These are phyloP conservation scores for Camptophora hylomeconis DNA, from an alignment of 2,329 filamentous ascomycete species.

Conservation along the genomic window DNA sequence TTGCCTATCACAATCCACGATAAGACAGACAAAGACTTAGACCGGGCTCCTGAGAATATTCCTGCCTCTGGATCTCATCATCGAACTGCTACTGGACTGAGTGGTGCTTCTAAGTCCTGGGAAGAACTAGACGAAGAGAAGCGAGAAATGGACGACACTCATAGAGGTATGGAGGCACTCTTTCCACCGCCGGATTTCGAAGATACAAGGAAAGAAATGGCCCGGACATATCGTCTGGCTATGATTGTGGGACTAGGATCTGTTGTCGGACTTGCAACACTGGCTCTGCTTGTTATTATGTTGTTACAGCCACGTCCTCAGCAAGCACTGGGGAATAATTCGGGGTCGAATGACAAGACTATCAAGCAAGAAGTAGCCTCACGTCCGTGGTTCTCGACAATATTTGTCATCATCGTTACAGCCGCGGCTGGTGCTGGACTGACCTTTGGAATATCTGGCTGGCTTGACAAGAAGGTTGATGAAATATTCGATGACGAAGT, in stretches of 20 bases:
- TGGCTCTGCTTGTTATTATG: constrained; percentile 5
- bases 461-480: constrained; percentile 48
- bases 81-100: constrained; percentile 32
- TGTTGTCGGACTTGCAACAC: constrained; percentile 14
- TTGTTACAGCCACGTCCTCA: too few relatives aligned
- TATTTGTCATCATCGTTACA: constrained; percentile 8
- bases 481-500: constrained; percentile 55
- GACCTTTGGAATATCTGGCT: constrained; percentile 38
- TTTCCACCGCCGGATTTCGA: constrained; percentile 43
- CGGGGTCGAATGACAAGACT: too few relatives aligned
- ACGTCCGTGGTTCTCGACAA: constrained; percentile 5
- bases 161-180: constrained; percentile 34
- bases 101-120: constrained; percentile 31
- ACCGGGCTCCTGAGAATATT: constrained; percentile 33
- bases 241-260: constrained; percentile 23
- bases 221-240: constrained; percentile 32
- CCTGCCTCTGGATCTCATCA: constrained; percentile 27
- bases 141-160: constrained; percentile 27
- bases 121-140: constrained; percentile 31
- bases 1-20: constrained; percentile 56
- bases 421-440: constrained; percentile 14
- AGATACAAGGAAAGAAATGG: constrained; percentile 30
- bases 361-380: not conserved
- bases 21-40: constrained; percentile 50
- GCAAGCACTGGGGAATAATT: too few relatives aligned